Conservation (phyloP, 371 early-diverging fungal genomes). For the Apophysomyces elegans region DNA sequence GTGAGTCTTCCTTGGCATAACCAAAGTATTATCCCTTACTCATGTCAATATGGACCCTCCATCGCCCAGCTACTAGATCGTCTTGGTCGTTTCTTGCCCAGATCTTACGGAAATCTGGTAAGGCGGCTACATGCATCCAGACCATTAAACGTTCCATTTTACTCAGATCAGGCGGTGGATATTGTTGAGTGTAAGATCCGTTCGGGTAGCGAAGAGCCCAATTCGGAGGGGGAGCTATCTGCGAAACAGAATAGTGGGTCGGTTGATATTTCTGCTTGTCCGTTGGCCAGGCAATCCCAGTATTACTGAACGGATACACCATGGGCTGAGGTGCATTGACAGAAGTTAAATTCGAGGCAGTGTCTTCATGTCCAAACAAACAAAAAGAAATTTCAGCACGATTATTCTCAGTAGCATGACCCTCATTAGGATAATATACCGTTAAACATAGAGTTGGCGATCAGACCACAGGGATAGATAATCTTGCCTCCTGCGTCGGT, state of each 20-base stretch:
- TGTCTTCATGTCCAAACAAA: constrained; percentile 18
- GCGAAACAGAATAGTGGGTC: constrained; percentile 49
- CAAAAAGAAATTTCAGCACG: neutral
- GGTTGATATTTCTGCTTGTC: constrained; percentile 74
- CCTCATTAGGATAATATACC: constrained; percentile 43
- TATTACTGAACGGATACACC: constrained; percentile 57
- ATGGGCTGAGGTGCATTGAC: constrained; percentile 10
- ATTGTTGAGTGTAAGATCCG: constrained; percentile 55
- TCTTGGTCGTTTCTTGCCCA: constrained; percentile 80
- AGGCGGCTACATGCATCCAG: constrained; percentile 98
- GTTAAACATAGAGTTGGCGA: constrained; percentile 97
- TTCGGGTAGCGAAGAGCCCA: constrained; percentile 69
- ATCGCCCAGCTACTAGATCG: constrained; percentile 61
- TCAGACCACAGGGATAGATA: constrained; percentile 97
- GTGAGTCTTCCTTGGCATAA: neutral
- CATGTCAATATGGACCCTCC: constrained; percentile 69
- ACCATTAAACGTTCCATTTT: constrained; percentile 91
- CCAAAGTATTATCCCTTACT: constrained; percentile 42
- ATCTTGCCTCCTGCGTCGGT: constrained; percentile 34
- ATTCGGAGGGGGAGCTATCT: constrained; percentile 78
- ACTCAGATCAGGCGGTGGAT: constrained; percentile 74
- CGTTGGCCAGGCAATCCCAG: constrained; percentile 87
- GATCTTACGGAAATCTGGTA: constrained; percentile 97
- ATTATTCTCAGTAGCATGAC: neutral
- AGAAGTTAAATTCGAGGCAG: constrained; percentile 26